These are phyloP conservation scores for Podospora appendiculata DNA, from an alignment of 495 filamentous ascomycete species.

Conservation along the genomic window DNA sequence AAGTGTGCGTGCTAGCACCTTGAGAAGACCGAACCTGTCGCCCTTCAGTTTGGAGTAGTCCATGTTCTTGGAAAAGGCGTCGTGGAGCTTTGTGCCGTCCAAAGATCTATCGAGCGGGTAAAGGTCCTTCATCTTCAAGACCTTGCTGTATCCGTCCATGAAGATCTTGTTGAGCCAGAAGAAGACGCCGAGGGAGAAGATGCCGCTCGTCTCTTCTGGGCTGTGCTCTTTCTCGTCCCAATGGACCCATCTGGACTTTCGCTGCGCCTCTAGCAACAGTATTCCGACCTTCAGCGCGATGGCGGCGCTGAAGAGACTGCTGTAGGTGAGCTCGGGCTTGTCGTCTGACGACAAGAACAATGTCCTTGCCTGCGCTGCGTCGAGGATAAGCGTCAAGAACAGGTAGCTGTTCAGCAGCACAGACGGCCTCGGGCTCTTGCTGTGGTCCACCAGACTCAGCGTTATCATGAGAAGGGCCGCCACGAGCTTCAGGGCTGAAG, in stretches of 20 bases:
- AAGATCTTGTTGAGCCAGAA: constrained; percentile 19
- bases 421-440: constrained; percentile 19
- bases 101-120: constrained; percentile 9
- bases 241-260: constrained; percentile 38
- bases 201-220: constrained; percentile 53
- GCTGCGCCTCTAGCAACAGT: constrained; percentile 44
- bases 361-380: too few species aligned
- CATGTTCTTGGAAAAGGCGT: neutral
- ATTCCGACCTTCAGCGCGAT: constrained; percentile 42
- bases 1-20: neutral
- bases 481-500: constrained; percentile 21
- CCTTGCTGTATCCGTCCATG: constrained; percentile 9
- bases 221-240: constrained; percentile 17
- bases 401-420: too few species aligned
- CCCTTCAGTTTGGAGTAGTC: neutral
- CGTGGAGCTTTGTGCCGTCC: too few species aligned
- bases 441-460: constrained; percentile 49
- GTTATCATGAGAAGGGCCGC: constrained; percentile 18
- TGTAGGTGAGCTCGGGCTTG: too few species aligned
- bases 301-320: constrained; percentile 37
- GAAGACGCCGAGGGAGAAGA: constrained; percentile 20
- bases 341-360: too few species aligned
- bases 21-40: neutral
- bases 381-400: too few species aligned
- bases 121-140: constrained; percentile 13